These are phyloP conservation scores for Fusarium anguioides DNA, from an alignment of 2,329 filamentous ascomycete species.

Conservation along the genomic window DNA sequence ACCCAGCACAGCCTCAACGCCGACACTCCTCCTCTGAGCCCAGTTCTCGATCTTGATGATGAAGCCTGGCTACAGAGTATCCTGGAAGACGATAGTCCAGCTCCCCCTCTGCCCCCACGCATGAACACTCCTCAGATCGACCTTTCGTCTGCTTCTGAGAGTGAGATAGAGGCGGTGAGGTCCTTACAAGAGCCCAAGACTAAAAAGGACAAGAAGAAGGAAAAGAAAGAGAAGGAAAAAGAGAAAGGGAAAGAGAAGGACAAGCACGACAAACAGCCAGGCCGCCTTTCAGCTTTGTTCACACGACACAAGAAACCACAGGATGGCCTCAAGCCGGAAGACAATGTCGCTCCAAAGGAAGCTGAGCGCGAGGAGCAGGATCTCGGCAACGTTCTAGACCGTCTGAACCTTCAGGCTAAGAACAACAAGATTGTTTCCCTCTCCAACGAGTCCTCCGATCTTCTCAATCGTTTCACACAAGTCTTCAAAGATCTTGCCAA, in stretches of 20 bases:
- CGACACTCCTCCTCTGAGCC: conserved; percentile 45
- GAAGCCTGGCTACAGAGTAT: conserved; percentile 68
- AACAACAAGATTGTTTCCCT: conserved; percentile 89
- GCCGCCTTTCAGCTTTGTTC: conserved; percentile 52
- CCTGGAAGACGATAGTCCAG: conserved; percentile 57
- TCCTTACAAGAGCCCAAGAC: conserved; percentile 46
- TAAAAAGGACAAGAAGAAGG: conserved; percentile 46
- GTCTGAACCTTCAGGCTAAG: conserved; percentile 82
- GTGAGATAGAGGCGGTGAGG: conserved; percentile 44
- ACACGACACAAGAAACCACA: conserved; percentile 55
- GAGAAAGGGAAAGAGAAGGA: conserved; percentile 40
- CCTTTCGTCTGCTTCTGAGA: conserved; percentile 40
- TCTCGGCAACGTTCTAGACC: conserved; percentile 81
- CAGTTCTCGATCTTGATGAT: conserved; percentile 66
- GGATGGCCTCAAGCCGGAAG: conserved; percentile 49
- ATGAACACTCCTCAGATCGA: conserved; percentile 62
- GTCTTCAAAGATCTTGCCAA: conserved; percentile 93
- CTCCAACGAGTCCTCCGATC: conserved; percentile 83
- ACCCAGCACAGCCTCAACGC: conserved; percentile 46
- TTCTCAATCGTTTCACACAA: conserved; percentile 85
- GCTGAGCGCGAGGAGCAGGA: conserved; percentile 72
- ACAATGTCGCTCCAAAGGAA: conserved; percentile 56
- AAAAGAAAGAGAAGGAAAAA: conserved; percentile 47
- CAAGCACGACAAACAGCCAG: conserved; percentile 49
- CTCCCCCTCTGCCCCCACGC: conserved; percentile 67